Conservation (phyloP, 768 basidiomycete genomes). For the Ephemerocybe angulata region DNA sequence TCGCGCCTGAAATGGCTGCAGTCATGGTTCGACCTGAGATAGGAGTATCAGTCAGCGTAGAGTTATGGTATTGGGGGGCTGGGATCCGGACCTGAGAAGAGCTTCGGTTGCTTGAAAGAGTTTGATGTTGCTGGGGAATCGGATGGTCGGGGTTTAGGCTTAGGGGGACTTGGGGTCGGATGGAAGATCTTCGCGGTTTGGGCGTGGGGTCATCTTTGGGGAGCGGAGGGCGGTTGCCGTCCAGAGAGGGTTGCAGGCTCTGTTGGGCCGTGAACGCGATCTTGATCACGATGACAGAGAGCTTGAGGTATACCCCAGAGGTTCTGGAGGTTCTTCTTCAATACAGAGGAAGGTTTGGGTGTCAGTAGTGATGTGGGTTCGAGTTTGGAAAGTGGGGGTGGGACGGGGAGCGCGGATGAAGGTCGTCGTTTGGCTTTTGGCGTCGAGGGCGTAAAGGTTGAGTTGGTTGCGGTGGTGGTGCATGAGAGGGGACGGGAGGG, state of each 20-base stretch:
- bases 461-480: conserved; percentile 58
- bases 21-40: conserved; percentile 13
- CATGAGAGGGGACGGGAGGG: conserved; percentile 64
- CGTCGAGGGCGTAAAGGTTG: conserved; percentile 56
- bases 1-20: conserved; percentile 12
- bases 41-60: background rate
- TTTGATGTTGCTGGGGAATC: conserved; percentile 25
- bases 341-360: conserved; percentile 32
- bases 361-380: conserved; percentile 20
- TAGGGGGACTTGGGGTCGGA: conserved; percentile 30
- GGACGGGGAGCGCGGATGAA: conserved; percentile 26
- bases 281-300: conserved; percentile 32
- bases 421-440: conserved; percentile 35
- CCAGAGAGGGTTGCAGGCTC: conserved; percentile 17
- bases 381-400: conserved; percentile 7
- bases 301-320: conserved; percentile 43
- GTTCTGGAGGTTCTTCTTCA: conserved; percentile 40
- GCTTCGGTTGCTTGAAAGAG: conserved; percentile 27
- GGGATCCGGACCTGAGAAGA: conserved; percentile 28
- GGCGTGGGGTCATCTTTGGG: conserved; percentile 25
- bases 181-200: conserved; percentile 25
- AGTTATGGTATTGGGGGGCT: background rate
- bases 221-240: conserved; percentile 24
- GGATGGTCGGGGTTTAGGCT: conserved; percentile 22
- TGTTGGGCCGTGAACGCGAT: conserved; percentile 28